Conservation (phyloP, 768 basidiomycete species). For the Candolleomyces efflorescens region DNA sequence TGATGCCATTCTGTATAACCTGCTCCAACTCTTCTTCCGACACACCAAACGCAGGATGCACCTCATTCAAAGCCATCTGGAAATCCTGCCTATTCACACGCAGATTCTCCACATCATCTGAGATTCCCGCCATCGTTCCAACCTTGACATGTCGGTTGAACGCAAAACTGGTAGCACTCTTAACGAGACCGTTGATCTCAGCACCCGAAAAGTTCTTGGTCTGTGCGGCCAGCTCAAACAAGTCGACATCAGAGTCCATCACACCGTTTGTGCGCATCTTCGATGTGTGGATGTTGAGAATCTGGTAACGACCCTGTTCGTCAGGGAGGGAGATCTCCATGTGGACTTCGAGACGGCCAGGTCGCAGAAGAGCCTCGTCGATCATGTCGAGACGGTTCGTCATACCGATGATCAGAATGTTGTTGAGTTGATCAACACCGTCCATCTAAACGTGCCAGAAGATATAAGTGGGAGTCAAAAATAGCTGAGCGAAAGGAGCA, state of each 20-base stretch:
- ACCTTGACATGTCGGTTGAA: slow-evolving; percentile 98
- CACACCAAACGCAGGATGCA: slow-evolving; percentile 96
- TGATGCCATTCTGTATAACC: slow-evolving; percentile 95
- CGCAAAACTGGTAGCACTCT: slow-evolving; percentile 97
- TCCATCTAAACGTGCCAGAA: slow-evolving; percentile 73
- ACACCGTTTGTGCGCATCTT: slow-evolving; percentile 93
- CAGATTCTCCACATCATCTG: slow-evolving; percentile 91
- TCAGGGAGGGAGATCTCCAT: slow-evolving; percentile 99
- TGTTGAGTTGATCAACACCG: slow-evolving; percentile 97
- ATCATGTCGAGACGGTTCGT: slow-evolving; percentile 99
- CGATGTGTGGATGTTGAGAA: slow-evolving; percentile 89
- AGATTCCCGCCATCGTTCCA: slow-evolving; percentile 95
- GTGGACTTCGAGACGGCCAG: slow-evolving; percentile 97
- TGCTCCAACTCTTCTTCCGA: slow-evolving; percentile 93
- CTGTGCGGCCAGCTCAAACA: slow-evolving; percentile 70
- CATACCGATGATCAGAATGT: slow-evolving; percentile 99
- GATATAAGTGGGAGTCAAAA: neutral
- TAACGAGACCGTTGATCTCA: slow-evolving; percentile 92
- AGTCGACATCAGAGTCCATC: slow-evolving; percentile 82
- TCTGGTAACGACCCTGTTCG: slow-evolving; percentile 87
- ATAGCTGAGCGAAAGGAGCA: slow-evolving; percentile 19
- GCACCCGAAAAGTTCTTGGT: slow-evolving; percentile 99
- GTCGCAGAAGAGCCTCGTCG: slow-evolving; percentile 94
- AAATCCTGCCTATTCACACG: slow-evolving; percentile 87
- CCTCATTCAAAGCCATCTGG: slow-evolving; percentile 85